A percentile compares a stretch with the other conserved stretches of the same genome.
phyloP scores from a whole-genome alignment of 306 rosid genomes.

The Astragalus membranaceus region DNA sequence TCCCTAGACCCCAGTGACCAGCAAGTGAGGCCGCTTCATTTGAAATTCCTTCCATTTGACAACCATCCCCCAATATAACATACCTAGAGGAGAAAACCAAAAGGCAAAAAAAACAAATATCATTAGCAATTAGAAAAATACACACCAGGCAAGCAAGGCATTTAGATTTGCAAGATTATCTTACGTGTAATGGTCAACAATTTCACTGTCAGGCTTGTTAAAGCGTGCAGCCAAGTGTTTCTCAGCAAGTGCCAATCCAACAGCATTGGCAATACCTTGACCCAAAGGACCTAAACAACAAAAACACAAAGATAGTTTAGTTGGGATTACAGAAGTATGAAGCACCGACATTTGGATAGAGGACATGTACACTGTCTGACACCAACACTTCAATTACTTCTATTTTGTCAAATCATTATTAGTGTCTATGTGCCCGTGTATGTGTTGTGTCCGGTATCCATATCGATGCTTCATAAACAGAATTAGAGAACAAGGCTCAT shows the following conservation, averaged over 20 bases:
- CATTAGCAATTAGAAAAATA: constrained; percentile 18
- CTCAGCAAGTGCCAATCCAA: constrained; percentile 98
- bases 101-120: not conserved
- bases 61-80: constrained; percentile 88
- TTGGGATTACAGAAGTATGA: not conserved
- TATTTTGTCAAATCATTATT: too few relatives aligned
- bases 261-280: constrained; percentile 95
- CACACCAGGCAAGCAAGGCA: not conserved
- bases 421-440: too few relatives aligned
- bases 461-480: too few relatives aligned
- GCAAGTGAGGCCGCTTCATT: constrained; percentile 91
- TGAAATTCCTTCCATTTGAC: constrained; percentile 97
- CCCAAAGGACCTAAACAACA: constrained; percentile 79
- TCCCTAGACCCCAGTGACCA: constrained; percentile 98
- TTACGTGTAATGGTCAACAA: constrained; percentile 97
- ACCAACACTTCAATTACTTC: too few relatives aligned
- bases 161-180: constrained; percentile 3
- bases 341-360: too few relatives aligned
- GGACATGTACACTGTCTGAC: too few relatives aligned
- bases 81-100: constrained; percentile 38
- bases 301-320: constrained; percentile 8
- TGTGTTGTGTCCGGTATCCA: too few relatives aligned
- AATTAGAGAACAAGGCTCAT: not conserved
- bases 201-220: constrained; percentile 89
- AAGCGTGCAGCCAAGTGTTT: constrained; percentile 91